Evolutionary conservation across 2,329 filamentous ascomycete species (phyloP).

Genomic region (Chaetomium sp.): DNA sequence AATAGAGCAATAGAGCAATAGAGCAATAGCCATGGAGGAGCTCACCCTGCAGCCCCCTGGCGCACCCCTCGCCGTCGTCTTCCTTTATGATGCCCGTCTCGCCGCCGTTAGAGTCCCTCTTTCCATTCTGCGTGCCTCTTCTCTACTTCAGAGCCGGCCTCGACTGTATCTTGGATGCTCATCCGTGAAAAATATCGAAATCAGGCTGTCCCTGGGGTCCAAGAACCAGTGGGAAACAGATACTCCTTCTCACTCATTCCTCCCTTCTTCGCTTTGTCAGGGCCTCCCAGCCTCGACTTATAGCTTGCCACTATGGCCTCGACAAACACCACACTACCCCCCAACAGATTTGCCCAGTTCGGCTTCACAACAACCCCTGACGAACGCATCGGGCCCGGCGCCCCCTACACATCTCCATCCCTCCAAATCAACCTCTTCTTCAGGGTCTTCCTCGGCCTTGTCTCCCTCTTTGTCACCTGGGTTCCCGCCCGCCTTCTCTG

Average conservation of each 20-base stretch:
- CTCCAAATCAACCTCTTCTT: conserved; percentile 51
- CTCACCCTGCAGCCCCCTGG: conserved; percentile 10
- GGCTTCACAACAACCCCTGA: conserved; percentile 35
- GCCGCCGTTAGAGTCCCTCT: conserved; percentile 11
- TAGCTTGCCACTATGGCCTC: conserved; percentile 22
- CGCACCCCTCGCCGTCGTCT: conserved; percentile 4
- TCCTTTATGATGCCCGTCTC: conserved; percentile 15
- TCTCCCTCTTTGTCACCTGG: conserved; percentile 50
- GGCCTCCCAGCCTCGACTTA: not conserved
- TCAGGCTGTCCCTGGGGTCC: conserved; percentile 7
- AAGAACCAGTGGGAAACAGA: not conserved
- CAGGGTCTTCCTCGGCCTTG: conserved; percentile 51
- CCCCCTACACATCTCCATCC: conserved; percentile 34
- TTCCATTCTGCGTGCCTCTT: not conserved
- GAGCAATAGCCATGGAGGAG: conserved; percentile 22
- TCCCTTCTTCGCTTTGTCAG: not conserved
- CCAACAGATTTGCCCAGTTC: conserved; percentile 24
- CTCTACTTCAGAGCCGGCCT: conserved; percentile 2
- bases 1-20: conserved; percentile 22
- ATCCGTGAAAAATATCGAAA: not conserved
- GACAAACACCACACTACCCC: conserved; percentile 8
- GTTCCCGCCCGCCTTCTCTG: conserved; percentile 56
- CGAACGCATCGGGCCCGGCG: conserved; percentile 29
- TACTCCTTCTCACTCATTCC: not conserved
- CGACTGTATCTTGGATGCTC: not conserved